Percentiles rank a stretch among this genome's conserved stretches.
Conservation (phyloP, 2,329 filamentous ascomycete genomes). For the Parascedosporium putredinis region DNA sequence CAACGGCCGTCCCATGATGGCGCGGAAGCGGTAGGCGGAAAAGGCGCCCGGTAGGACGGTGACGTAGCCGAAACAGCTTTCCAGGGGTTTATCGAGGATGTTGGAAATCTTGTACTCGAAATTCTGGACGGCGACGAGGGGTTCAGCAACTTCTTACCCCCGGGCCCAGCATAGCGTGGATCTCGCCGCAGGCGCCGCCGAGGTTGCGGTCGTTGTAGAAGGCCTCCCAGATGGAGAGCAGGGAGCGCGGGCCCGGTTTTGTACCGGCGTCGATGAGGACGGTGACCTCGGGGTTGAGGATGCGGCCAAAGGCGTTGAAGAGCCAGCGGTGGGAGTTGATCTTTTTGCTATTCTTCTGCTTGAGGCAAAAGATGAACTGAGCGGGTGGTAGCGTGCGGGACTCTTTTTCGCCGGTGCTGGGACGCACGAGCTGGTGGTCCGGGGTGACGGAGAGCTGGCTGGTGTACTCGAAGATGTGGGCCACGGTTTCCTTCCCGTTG, state of each 20-base stretch:
- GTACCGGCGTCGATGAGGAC: conserved; percentile 96
- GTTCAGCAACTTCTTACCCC: conserved; percentile 90
- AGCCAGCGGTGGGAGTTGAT: conserved; percentile 99
- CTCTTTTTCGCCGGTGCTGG: conserved; percentile 70
- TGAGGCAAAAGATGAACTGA: conserved; percentile 98
- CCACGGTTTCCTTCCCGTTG: conserved; percentile 90
- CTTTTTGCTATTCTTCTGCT: conserved; percentile 99
- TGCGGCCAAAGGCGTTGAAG: conserved; percentile 93
- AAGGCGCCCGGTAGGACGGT: conserved; percentile 97
- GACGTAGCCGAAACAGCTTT: conserved; percentile 95
- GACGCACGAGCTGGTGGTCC: conserved; percentile 93
- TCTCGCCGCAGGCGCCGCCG: conserved; percentile 95
- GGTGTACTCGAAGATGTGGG: conserved; percentile 98
- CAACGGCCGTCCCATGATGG: conserved; percentile 92
- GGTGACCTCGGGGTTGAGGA: conserved; percentile 91
- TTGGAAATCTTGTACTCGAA: conserved; percentile 99
- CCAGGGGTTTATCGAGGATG: conserved; percentile 94
- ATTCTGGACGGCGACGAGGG: conserved; percentile 93
- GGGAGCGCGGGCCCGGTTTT: conserved; percentile 83
- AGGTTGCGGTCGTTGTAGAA: conserved; percentile 99
- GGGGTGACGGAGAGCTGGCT: conserved; percentile 93
- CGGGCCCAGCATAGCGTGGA: conserved; percentile 92
- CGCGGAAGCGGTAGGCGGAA: conserved; percentile 94
- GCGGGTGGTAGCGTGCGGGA: conserved; percentile 82
- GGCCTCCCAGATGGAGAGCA: conserved; percentile 89